Evolutionary conservation across 176 grass and related monocot species (phyloP), one percentile per base, ranked within the genome.

Genomic region (Leersia perrieri): DNA sequence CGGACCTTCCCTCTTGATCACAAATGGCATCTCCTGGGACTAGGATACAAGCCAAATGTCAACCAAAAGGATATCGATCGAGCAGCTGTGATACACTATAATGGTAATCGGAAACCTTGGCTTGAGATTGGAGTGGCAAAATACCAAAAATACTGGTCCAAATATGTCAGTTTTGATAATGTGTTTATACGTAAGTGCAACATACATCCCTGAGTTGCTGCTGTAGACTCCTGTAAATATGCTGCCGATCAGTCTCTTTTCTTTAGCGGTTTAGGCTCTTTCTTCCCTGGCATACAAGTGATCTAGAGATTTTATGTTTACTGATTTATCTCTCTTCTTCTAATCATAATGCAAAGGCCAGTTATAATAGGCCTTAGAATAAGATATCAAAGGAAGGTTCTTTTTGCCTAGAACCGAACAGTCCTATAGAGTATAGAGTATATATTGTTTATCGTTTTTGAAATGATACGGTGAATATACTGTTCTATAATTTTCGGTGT

Each of bases 31-130:
- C 85, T 89, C 15, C 53, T 97, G 81, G 91, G 94, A 22, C 81
- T 93, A 14, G 94, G 91, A 35, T 97, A 97, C 77, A 93, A 91
- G 68, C 78, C 51, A 26, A 88, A 93, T 70, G 64, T 91, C 57
- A 83, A 79, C 33, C 77, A 89, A 42, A 91, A 58, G 53, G 86
- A 89, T 66, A 94, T 94, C 2, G 72, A 85, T 61, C 62, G 11
- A 13, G 91, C 89, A 26, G 70, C 91, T 1, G 91, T 93, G 10
- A 76, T 94, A 89, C 91, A 97, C 75, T 97, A 93, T 78, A 97
- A 91, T 34, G 94, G 94, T 11, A 97, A 97, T 85, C 68, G 83
- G 63, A 97, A 97, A 79, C 94, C 94, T 75, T 94, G 91, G 94
- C 88, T 97, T 29, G 94, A 97, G 67, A 91, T 97, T 78, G 88